Base-by-base conservation (phyloP, 768 basidiomycete species). In the Podaxis mareebaensis region DNA sequence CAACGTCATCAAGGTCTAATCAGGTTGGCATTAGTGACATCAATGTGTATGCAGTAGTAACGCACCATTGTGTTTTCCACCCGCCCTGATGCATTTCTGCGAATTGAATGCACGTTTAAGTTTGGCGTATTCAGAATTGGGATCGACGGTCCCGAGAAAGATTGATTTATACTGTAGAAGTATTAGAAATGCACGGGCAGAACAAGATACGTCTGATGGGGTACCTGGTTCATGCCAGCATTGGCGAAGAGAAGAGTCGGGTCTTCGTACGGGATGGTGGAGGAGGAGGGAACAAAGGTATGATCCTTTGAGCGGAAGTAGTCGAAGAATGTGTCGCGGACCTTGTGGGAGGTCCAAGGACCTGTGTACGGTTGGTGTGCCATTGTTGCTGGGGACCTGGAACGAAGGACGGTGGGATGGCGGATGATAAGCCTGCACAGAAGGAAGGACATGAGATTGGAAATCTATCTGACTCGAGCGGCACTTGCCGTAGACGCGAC, bases 41-140 rank as follows among this genome's bases (percentile, higher is more conserved):
- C 7, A 10, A 2, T 33, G n/a, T 10, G 30, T 20, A 53, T 26
- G 36, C 51, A 28, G 33, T 36, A 20, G 33, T 7, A 30, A 62
- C 66, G 57, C 64, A 93, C 95, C 96, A 68, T 99, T 99, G 76
- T 99, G 97, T 76, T 99, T 99, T 71, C 97, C 97, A 38, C 97
- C 97, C 2, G 97, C 97, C 62, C 97, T 85, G 68, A 99, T 99
- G 76, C 97, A 99, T 77, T 99, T 99, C 75, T 99, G 97, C 56
- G 86, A 90, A 78, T 99, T 99, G 76, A 90, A 94, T 2, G 96
- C 97, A 70, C 97, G 91, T 73, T 89, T 94, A 66, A 97, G 81
- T 72, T 92, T 95, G 62, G 92, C 84, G 69, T 97, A 85, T 48
- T 95, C 92, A 1, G 96, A 97, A 68, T 94, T 83, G 33, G 96